Evolutionary conservation across 768 basidiomycete species (phyloP), one percentile per base, ranked within the genome.

Genomic region (Trametes villosa): DNA sequence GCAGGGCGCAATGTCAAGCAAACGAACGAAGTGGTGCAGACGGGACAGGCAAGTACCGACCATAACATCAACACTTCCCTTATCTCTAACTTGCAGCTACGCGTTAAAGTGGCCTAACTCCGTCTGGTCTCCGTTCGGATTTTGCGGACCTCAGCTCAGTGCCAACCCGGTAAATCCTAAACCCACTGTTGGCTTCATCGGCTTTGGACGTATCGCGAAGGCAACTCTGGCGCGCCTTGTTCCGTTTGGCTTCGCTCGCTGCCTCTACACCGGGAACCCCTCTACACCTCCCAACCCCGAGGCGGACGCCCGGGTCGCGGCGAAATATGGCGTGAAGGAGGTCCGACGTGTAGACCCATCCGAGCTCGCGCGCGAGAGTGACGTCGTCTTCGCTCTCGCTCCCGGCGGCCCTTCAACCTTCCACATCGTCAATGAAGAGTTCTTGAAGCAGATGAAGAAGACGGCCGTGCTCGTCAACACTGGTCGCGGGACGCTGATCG

Each of bases 121-220:
- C 63, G 79, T 79, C 22, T 98, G 95, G 91, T 76, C 86, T 0
- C 96, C 96, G 0, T 95, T 94, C 74, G 76, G 79, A 15, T 84
- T 96, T 65, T 94, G 92, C 65, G 96, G 96, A 0, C 90, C 86
- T 1, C 92, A 94, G 70, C 75, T 92, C 22, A 87, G 88, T 73
- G 74, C 86, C 0, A 80, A 81, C 1, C 57, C 69, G 2, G 66
- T 77, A 15, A 77, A 82, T 8, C 80, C 80, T 2, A 81, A 71
- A 8, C 85, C 88, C 41, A 96, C 88, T 1, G 85, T 88, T 2
- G 95, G 94, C 1, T 97, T 98, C 77, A 79, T 98, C 31, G 97
- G 97, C 13, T 98, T 98, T 66, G 96, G 96, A 7, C 86, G 96
- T 26, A 98, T 98, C 66, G 86, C 94, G 0, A 92, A 95, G 67